A percentile compares a stretch with the other conserved stretches of the same genome.
phyloP scores from a whole-genome alignment of 805 yeast species.

The Kodamaea nitidulidarum region DNA sequence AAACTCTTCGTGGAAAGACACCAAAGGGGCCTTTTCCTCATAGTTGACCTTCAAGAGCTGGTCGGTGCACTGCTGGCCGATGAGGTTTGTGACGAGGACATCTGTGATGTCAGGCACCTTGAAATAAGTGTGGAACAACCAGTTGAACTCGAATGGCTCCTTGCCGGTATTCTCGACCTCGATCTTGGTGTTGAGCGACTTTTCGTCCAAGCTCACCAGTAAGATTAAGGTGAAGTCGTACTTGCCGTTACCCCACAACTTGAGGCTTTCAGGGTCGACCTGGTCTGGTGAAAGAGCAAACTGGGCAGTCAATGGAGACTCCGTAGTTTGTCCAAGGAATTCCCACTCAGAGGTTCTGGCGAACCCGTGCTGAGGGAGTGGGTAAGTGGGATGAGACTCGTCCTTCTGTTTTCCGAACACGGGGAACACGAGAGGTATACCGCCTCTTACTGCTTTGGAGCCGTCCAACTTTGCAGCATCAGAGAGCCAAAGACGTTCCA shows the following conservation, averaged over 20 bases:
- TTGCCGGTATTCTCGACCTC: conserved; percentile 71
- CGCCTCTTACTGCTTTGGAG: conserved; percentile 92
- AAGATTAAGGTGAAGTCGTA: conserved; percentile 60
- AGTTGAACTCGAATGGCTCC: conserved; percentile 75
- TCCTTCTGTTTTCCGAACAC: conserved; percentile 72
- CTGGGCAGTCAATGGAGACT: conserved; percentile 66
- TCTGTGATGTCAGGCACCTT: conserved; percentile 73
- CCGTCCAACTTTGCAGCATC: conserved; percentile 84
- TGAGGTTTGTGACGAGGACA: conserved; percentile 70
- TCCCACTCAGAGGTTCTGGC: conserved; percentile 93
- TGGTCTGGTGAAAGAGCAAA: conserved; percentile 88
- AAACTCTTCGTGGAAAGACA: conserved; percentile 69
- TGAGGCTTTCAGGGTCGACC: conserved; percentile 56
- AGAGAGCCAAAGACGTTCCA: conserved; percentile 82
- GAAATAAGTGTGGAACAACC: conserved; percentile 92
- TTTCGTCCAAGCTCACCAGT: conserved; percentile 37
- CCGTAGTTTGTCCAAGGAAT: conserved; percentile 78
- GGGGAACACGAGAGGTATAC: conserved; percentile 95
- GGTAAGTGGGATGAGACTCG: conserved; percentile 49
- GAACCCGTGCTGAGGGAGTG: conserved; percentile 93
- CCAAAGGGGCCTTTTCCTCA: conserved; percentile 69
- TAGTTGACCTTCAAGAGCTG: conserved; percentile 64
- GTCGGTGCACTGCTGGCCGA: conserved; percentile 70
- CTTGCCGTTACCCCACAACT: conserved; percentile 49
- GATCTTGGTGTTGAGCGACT: conserved; percentile 60